phyloP scores from a whole-genome alignment of 495 filamentous ascomycete genomes.

The Penicillium goetzii region DNA sequence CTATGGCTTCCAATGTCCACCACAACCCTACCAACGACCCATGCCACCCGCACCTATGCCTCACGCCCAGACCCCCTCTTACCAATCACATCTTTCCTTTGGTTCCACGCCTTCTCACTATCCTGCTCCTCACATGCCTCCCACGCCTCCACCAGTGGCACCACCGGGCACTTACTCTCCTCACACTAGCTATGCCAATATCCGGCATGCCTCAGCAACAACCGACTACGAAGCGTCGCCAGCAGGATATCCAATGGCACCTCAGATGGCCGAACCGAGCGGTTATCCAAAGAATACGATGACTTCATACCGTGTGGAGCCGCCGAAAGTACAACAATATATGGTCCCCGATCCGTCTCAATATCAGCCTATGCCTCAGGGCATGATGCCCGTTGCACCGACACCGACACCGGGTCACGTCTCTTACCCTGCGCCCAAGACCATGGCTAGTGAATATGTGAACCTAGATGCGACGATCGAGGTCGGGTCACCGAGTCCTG shows the following conservation, averaged over 20 bases:
- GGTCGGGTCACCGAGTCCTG: constrained; percentile 28
- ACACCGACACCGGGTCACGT: constrained; percentile 31
- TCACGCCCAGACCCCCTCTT: constrained; percentile 33
- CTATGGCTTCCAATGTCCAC: constrained; percentile 48
- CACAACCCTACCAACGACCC: constrained; percentile 40
- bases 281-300: constrained; percentile 35
- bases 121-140: constrained; percentile 49
- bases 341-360: constrained; percentile 33
- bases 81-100: constrained; percentile 50
- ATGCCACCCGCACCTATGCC: constrained; percentile 42
- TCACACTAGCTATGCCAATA: constrained; percentile 44
- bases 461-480: constrained; percentile 33
- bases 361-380: constrained; percentile 35
- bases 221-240: constrained; percentile 43
- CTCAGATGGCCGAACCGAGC: constrained; percentile 29
- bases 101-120: constrained; percentile 47
- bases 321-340: constrained; percentile 32
- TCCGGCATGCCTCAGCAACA: constrained; percentile 40
- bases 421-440: constrained; percentile 31
- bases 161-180: constrained; percentile 50
- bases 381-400: constrained; percentile 28
- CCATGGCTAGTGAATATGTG: constrained; percentile 30
- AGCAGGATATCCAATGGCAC: constrained; percentile 37
- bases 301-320: constrained; percentile 40
- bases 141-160: constrained; percentile 51